Base-by-base conservation (phyloP, 1,139 yeast species). In the Saccharomyces hybrid region DNA sequence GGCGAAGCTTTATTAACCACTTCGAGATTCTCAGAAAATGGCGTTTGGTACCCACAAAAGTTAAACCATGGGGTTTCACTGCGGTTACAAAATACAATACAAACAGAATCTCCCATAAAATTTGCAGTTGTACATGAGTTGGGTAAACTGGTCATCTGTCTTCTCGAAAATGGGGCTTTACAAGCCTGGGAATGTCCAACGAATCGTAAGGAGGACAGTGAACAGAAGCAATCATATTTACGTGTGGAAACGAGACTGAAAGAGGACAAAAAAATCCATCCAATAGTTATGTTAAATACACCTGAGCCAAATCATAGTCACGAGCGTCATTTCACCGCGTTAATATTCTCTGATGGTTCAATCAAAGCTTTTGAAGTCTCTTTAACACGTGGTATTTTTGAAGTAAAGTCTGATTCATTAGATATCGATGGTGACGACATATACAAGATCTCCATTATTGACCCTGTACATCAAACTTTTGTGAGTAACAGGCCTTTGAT, bases 181-280 rank as follows among this genome's bases (percentile, higher is more conserved):
- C 76, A 82, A 20, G 72, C 86, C 5, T 89, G 93, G 91, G 82
- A 84, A 58, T 83, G 93, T 56, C 60, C 69, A 0, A 32, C 52
- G 2, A 62, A 59, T 42, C 52, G 63, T 30, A 48, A 53, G 3
- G 59, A 56, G 13, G 53, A 57, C 26, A 50, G 44, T 4, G 57
- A 63, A 66, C 14, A 51, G 55, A 31, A 61, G 57, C 30, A 56
- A 38, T 30, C 74, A 63, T 4, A 50, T 46, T 53, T 62, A 34
- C 58, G 54, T 49, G 60, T 59, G 14, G 54, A 58, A 34, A 38
- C 54, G 57, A 6, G 53, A 41, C 7, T 61, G 51, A 44, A 57
- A 1, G 50, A 56, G 26, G 50, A 42, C 1, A 56, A 58, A 3
- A 44, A 50, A 1, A 65, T 64, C 0, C 59, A 59, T 1, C 79